Conservation (phyloP, 805 yeast genomes). For the Wickerhamomyces strasburgensis region DNA sequence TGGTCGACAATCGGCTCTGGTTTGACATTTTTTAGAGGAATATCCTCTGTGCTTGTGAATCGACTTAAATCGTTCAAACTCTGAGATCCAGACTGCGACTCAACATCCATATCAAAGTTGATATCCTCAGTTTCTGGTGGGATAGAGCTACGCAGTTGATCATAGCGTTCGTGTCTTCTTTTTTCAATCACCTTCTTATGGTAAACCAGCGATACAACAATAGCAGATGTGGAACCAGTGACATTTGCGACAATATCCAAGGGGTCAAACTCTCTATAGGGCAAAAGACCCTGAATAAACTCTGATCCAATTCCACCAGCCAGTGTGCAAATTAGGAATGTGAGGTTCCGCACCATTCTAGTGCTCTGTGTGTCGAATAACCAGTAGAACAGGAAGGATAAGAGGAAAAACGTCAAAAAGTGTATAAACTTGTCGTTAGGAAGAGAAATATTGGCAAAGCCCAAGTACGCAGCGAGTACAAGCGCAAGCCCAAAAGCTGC, state of each 20-base stretch:
- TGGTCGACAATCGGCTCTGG: conserved; percentile 14
- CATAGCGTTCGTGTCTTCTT: conserved; percentile 21
- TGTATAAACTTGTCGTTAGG: conserved; percentile 50
- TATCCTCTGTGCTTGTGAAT: conserved; percentile 21
- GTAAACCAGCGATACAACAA: conserved; percentile 13
- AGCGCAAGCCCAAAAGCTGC: conserved; percentile 33
- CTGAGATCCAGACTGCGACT: conserved; percentile 8
- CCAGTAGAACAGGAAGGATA: conserved; percentile 46
- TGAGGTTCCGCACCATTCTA: conserved; percentile 29
- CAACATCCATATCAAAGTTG: conserved; percentile 22
- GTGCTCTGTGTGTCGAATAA: conserved; percentile 35
- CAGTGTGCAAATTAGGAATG: conserved; percentile 40
- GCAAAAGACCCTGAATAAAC: conserved; percentile 41
- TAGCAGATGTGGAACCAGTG: conserved; percentile 25
- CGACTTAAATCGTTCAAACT: conserved; percentile 21
- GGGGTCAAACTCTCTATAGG: conserved; percentile 43
- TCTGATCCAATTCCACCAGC: conserved; percentile 48
- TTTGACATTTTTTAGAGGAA: conserved; percentile 15
- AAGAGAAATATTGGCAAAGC: conserved; percentile 33
- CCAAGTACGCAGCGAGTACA: conserved; percentile 23
- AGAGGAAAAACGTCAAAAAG: conserved; percentile 38
- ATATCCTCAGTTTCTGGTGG: conserved; percentile 23
- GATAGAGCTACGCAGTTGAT: conserved; percentile 23
- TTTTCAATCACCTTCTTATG: conserved; percentile 22
- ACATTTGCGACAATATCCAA: conserved; percentile 39